Conservation (phyloP, 1,284 basidiomycete species). For the Boletus mariae region DNA sequence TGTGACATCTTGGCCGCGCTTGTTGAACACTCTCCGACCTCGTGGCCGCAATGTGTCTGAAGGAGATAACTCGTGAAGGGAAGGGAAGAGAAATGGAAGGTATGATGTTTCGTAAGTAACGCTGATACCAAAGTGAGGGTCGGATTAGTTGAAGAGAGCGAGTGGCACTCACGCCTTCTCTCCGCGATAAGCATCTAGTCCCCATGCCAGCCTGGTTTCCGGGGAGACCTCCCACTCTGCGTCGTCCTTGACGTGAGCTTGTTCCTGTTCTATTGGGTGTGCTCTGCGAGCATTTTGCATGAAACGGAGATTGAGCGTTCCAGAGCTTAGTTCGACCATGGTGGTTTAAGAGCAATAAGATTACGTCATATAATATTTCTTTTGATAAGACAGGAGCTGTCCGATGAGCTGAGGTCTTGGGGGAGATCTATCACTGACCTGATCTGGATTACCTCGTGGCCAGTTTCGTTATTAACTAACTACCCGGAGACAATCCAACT, state of each 20-base stretch:
- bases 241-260: conserved; percentile 61
- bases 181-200: conserved; percentile 30
- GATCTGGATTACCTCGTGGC: no score
- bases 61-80: conserved; percentile 36
- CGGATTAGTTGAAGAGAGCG: conserved; percentile 14
- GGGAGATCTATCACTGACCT: no score
- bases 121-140: conserved; percentile 28
- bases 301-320: conserved; percentile 66
- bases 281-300: conserved; percentile 71
- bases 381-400: no score
- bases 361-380: conserved; percentile 17
- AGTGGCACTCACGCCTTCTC: conserved; percentile 25
- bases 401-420: no score
- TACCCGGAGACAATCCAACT: neutral
- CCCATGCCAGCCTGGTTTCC: conserved; percentile 59
- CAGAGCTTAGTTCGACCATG: conserved; percentile 58
- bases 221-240: conserved; percentile 65
- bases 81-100: conserved; percentile 63
- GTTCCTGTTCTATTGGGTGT: conserved; percentile 47
- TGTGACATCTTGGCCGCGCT: conserved; percentile 30
- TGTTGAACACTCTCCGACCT: conserved; percentile 44
- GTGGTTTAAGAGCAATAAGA: conserved; percentile 1
- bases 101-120: conserved; percentile 64
- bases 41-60: conserved; percentile 33
- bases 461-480: no score